Evolutionary conservation across 2,329 filamentous ascomycete genomes (phyloP), one percentile per base, ranked within the genome.

Genomic region (Colletotrichum magnum): DNA sequence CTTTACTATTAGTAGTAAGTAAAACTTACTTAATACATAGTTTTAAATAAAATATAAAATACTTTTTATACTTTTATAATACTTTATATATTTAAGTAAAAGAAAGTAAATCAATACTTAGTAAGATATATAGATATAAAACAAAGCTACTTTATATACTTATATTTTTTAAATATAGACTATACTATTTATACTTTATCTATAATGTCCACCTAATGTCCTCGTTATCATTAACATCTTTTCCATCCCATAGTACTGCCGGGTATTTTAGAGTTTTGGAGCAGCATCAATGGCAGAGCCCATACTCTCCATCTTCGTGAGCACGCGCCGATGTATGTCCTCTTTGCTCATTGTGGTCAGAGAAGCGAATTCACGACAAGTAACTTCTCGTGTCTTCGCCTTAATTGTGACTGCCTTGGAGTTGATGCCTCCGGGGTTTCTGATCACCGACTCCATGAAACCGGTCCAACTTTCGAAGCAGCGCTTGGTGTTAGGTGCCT

Each of bases 381-480:
- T 77, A 76, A 89, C 87, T 70, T 85, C 75, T 52, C 88, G 73
- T 2, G 84, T 87, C 79, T 82, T 87, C 6, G 87, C 85, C 74
- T 80, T 82, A 64, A 90, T 79, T 41, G 72, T 79, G 15, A 79
- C 81, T 32, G 85, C 88, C 10, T 77, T 81, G 4, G 84, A 81
- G 57, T 72, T 64, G 7, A 86, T 75, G 15, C 68, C 67, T 4
- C 47, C 72, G 0, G 80, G 76, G 4, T 80, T 75, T 51, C 80
- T 75, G 2, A 84, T 81, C 2, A 77, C 84, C 18, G 75, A 72
- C 28, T 72, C 79, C 26, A 90, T 85, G 71, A 94, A 94, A 2
- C 77, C 78, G 0, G 87, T 80, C 86, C 89, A 89, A 3, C 82
- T 80, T 15, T 84, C 77, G 66, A 89, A 86, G 73, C 89, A 92